Percentiles rank a stretch among this genome's conserved stretches.
phyloP scores from a whole-genome alignment of 1,284 basidiomycete genomes.

The Cutaneotrichosporon sp. region DNA sequence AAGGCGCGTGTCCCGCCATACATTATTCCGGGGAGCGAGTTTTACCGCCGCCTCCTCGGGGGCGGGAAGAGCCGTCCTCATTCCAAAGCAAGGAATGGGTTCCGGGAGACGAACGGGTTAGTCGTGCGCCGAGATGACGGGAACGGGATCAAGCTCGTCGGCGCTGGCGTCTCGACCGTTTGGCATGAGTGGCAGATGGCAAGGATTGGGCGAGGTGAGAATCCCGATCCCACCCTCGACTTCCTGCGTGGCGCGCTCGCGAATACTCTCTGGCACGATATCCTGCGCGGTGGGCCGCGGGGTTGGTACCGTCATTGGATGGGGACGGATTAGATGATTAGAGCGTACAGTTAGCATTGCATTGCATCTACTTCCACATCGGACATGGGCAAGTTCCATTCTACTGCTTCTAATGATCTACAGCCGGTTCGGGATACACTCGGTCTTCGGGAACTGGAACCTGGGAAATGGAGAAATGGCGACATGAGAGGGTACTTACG shows the following conservation, averaged over 20 bases:
- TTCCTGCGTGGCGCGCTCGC: slow-evolving; percentile 34
- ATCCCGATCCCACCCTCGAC: slow-evolving; percentile 38
- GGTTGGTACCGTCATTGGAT: slow-evolving; percentile 21
- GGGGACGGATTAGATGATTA: slow-evolving; percentile 12
- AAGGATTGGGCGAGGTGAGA: slow-evolving; percentile 39
- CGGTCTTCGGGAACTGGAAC: background rate
- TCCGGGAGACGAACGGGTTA: background rate
- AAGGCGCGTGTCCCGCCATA: slow-evolving; percentile 35
- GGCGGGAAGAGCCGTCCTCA: slow-evolving; percentile 20
- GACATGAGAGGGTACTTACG: too few relatives aligned
- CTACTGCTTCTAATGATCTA: background rate
- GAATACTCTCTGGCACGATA: slow-evolving; percentile 39
- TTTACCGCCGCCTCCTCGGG: slow-evolving; percentile 30
- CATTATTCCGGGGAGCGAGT: slow-evolving; percentile 33
- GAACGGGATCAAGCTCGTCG: slow-evolving; percentile 40
- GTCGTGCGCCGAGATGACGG: background rate
- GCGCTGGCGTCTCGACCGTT: slow-evolving; percentile 43
- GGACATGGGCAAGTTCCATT: background rate
- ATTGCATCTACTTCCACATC: background rate
- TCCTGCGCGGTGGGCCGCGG: slow-evolving; percentile 33
- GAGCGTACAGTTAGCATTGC: background rate
- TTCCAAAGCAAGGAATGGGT: background rate
- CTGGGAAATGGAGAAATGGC: too few relatives aligned
- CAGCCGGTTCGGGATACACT: background rate
- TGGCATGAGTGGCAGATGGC: slow-evolving; percentile 52